Evolutionary conservation across 2,329 filamentous ascomycete species (phyloP).

Genomic region (Clonostachys chloroleuca): DNA sequence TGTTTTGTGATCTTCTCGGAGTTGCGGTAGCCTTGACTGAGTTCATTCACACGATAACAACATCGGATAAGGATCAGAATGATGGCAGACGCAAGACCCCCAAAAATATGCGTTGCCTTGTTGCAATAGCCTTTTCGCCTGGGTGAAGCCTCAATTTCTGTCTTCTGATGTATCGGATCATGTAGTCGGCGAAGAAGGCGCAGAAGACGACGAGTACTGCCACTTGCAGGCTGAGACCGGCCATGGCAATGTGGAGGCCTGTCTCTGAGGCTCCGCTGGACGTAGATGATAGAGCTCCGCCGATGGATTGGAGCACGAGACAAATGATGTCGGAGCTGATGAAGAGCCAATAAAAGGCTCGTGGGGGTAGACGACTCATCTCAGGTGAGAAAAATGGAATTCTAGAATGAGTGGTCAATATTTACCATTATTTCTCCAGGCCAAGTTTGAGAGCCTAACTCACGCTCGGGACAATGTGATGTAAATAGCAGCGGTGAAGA

Average conservation of each 20-base stretch:
- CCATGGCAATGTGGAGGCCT: constrained; percentile 28
- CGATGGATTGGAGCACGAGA: constrained; percentile 44
- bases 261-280: constrained; percentile 12
- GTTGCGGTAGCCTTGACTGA: constrained; percentile 54
- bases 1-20: constrained; percentile 50
- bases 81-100: constrained; percentile 47
- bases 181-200: constrained; percentile 38
- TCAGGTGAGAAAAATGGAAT: constrained; percentile 16
- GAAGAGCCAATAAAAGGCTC: constrained; percentile 21
- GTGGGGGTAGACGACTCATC: constrained; percentile 14
- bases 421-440: constrained; percentile 10
- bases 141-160: constrained; percentile 1
- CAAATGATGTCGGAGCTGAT: constrained; percentile 46
- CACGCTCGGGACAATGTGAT: constrained; percentile 28
- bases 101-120: constrained; percentile 37
- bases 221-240: constrained; percentile 54
- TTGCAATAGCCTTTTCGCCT: constrained; percentile 5
- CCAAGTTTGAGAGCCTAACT: constrained; percentile 41
- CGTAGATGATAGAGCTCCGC: constrained; percentile 36
- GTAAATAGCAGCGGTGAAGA: constrained; percentile 42
- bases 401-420: constrained; percentile 12
- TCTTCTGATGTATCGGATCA: constrained; percentile 24
- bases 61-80: constrained; percentile 58
- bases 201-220: constrained; percentile 48
- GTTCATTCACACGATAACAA: constrained; percentile 61